Conservation (phyloP, 2,329 filamentous ascomycete genomes). For the Mariannaea elegans region DNA sequence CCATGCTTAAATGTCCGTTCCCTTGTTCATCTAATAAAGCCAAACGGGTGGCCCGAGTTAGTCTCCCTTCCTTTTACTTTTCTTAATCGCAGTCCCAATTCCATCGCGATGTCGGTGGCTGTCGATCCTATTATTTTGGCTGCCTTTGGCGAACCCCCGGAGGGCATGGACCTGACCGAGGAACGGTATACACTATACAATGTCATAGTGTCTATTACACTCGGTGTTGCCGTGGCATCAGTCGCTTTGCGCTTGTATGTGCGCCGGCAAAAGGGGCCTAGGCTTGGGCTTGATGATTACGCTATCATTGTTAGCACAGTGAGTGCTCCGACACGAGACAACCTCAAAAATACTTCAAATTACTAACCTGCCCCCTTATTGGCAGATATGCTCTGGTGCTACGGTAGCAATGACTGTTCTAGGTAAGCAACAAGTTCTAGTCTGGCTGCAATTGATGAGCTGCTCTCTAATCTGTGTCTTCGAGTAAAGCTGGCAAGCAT, state of each 20-base stretch:
- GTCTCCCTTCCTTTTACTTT: not conserved
- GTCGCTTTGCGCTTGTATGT: constrained; percentile 21
- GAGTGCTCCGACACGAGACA: not conserved
- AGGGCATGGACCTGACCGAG: constrained; percentile 7
- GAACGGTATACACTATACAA: constrained; percentile 3
- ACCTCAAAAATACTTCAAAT: no score
- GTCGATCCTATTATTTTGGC: constrained; percentile 13
- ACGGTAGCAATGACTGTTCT: constrained; percentile 6
- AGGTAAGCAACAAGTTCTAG: not conserved
- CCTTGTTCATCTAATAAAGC: constrained; percentile 1
- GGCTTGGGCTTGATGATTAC: constrained; percentile 18
- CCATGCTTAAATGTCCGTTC: constrained; percentile 9
- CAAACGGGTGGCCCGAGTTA: constrained; percentile 1
- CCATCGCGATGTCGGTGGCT: constrained; percentile 3
- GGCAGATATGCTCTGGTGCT: constrained; percentile 7
- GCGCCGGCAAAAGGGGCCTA: constrained; percentile 11
- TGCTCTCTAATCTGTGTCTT: not conserved
- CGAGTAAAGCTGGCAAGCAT: constrained; percentile 3
- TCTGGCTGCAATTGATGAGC: not conserved
- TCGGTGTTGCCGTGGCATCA: constrained; percentile 11
- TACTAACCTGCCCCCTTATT: not conserved
- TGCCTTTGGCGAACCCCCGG: constrained; percentile 13
- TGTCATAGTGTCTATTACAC: not conserved
- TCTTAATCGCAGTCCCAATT: not conserved
- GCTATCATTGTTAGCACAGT: constrained; percentile 18